Conservation (phyloP, 495 filamentous ascomycete genomes). For the Penicillium egyptiacum region DNA sequence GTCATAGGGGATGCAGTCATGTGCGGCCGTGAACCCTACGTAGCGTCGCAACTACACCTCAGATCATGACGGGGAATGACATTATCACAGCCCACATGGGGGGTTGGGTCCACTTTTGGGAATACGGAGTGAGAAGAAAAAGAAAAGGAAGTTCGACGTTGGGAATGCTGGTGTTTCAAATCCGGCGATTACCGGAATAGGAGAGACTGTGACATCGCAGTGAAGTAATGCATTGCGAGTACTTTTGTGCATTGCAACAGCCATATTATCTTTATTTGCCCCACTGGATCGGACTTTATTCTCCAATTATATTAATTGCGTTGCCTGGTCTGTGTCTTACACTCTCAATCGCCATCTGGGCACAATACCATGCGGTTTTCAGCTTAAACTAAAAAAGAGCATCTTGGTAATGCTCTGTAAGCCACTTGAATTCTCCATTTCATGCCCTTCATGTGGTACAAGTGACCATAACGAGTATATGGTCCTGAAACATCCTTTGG, state of each 20-base stretch:
- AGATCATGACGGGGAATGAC: conserved; percentile 4
- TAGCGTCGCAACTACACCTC: background rate
- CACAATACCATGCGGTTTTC: background rate
- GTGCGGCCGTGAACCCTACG: background rate
- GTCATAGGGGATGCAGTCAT: background rate
- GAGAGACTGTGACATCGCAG: conserved; percentile 8
- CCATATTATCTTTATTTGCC: background rate
- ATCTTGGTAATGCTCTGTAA: background rate
- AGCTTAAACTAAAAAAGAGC: background rate
- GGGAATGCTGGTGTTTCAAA: conserved; percentile 19
- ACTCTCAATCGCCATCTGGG: conserved; percentile 10
- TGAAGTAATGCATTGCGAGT: background rate
- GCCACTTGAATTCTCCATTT: background rate
- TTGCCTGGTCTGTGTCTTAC: conserved; percentile 9
- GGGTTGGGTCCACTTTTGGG: background rate
- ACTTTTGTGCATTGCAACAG: background rate
- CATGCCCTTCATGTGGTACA: background rate
- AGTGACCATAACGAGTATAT: background rate
- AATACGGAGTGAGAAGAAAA: conserved; percentile 3
- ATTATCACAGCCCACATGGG: background rate
- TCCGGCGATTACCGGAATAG: conserved; percentile 13
- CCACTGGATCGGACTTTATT: background rate
- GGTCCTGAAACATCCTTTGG: background rate
- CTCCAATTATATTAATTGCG: conserved; percentile 9
- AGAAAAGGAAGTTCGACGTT: conserved; percentile 15